Percentiles rank a stretch among this genome's conserved stretches.
phyloP scores from a whole-genome alignment of 495 filamentous ascomycete genomes.

The Talaromyces thailandensis region DNA sequence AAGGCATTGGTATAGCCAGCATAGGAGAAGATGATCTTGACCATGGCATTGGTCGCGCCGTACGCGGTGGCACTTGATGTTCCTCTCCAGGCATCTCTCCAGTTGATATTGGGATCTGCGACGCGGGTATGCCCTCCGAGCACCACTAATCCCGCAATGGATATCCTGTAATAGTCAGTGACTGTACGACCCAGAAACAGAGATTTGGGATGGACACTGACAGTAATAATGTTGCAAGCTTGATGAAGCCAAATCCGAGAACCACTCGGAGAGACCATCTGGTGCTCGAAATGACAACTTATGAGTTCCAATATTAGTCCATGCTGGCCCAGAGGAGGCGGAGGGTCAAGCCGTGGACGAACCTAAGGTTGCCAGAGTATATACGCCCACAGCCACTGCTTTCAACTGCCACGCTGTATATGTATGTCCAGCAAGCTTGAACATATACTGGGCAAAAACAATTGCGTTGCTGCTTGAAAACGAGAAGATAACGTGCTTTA shows the following conservation, averaged over 20 bases:
- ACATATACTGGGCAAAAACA: slow-evolving; percentile 49
- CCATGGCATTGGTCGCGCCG: slow-evolving; percentile 48
- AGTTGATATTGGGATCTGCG: slow-evolving; percentile 46
- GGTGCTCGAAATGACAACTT: slow-evolving; percentile 44
- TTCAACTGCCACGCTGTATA: slow-evolving; percentile 51
- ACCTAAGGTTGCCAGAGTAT: slow-evolving; percentile 20
- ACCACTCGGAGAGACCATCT: slow-evolving; percentile 45
- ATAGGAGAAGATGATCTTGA: slow-evolving; percentile 58
- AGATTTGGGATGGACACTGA: neutral
- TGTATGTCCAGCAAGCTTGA: slow-evolving; percentile 33
- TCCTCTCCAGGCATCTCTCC: slow-evolving; percentile 47
- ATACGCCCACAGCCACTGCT: slow-evolving; percentile 52
- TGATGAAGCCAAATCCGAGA: slow-evolving; percentile 43
- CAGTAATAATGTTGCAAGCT: slow-evolving; percentile 4
- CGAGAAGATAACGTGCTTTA: slow-evolving; percentile 49
- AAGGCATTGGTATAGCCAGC: slow-evolving; percentile 54
- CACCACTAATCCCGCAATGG: slow-evolving; percentile 29
- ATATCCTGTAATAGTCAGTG: slow-evolving; percentile 5
- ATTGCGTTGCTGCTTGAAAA: slow-evolving; percentile 58
- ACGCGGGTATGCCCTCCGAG: slow-evolving; percentile 50
- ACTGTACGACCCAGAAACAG: neutral
- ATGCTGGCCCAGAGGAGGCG: neutral
- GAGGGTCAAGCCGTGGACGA: slow-evolving; percentile 5
- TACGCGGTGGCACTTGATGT: slow-evolving; percentile 39
- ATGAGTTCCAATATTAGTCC: slow-evolving; percentile 20